Evolutionary conservation across 1,284 basidiomycete genomes (phyloP).

Genomic region (Ganoderma boninense): DNA sequence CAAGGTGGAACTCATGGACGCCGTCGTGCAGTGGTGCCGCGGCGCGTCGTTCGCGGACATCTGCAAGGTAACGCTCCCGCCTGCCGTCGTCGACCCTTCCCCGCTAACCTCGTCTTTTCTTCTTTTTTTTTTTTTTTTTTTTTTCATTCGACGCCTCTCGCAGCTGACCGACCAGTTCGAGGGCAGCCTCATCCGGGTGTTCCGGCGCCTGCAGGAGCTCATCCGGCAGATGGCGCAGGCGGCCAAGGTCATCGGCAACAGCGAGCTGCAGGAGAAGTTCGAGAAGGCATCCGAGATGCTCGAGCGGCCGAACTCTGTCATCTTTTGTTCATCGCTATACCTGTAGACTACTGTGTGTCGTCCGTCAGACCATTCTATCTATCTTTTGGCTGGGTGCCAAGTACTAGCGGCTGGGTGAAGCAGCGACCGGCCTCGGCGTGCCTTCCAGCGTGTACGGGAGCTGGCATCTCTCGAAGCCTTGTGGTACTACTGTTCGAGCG

Average conservation of each 20-base stretch:
- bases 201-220: constrained; percentile 93
- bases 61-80: constrained; percentile 78
- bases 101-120: background rate
- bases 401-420: background rate
- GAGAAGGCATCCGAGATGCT: constrained; percentile 89
- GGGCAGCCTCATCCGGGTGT: constrained; percentile 93
- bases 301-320: constrained; percentile 91
- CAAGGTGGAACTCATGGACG: constrained; percentile 99
- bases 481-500: background rate
- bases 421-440: background rate
- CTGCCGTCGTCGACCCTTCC: background rate
- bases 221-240: constrained; percentile 95
- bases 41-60: constrained; percentile 97
- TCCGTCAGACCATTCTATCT: background rate
- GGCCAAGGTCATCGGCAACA: constrained; percentile 96
- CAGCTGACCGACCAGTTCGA: constrained; percentile 97
- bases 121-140: too few species aligned
- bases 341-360: constrained; percentile 48
- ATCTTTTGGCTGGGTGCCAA: background rate
- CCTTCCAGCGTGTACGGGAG: background rate
- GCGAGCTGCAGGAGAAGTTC: constrained; percentile 92
- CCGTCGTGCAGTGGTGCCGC: constrained; percentile 96
- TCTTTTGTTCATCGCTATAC: constrained; percentile 92
- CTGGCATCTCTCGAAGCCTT: background rate
- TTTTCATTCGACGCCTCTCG: background rate